Evolutionary conservation across 2,329 filamentous ascomycete genomes (phyloP).

Genomic region (Thielaviopsis punctulata): DNA sequence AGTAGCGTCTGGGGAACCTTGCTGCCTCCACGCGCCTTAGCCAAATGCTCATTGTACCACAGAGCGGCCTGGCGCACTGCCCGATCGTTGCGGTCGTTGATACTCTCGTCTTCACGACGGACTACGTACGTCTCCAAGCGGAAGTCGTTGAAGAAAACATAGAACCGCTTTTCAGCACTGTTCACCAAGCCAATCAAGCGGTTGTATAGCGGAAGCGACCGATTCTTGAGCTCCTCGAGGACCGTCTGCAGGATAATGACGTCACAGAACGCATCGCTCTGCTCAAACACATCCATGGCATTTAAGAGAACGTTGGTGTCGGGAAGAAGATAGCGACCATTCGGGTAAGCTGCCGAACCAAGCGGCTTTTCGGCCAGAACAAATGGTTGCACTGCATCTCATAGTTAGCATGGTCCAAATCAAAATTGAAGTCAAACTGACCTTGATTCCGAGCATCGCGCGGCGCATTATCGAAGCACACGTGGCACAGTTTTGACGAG

Average conservation of each 20-base stretch:
- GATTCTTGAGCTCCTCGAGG: conserved; percentile 85
- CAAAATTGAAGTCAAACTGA: conserved; percentile 23
- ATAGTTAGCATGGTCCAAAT: not conserved
- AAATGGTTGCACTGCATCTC: conserved; percentile 50
- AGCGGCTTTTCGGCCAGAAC: conserved; percentile 79
- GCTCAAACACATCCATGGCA: conserved; percentile 94
- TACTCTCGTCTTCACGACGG: conserved; percentile 59
- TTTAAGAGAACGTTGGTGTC: conserved; percentile 93
- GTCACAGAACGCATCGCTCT: conserved; percentile 81
- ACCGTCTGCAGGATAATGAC: conserved; percentile 95
- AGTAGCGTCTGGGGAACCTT: conserved; percentile 67
- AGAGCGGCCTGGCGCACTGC: conserved; percentile 71
- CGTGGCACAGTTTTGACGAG: conserved; percentile 72
- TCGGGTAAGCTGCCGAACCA: conserved; percentile 63
- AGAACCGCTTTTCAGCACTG: conserved; percentile 92
- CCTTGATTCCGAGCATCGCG: conserved; percentile 62
- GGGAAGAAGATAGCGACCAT: conserved; percentile 85
- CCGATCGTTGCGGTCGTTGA: conserved; percentile 93
- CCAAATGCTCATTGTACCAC: conserved; percentile 80
- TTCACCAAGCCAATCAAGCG: conserved; percentile 78
- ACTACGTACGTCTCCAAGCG: conserved; percentile 75
- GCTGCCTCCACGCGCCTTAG: conserved; percentile 37
- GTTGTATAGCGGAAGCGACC: conserved; percentile 88
- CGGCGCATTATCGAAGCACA: conserved; percentile 58
- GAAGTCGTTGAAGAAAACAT: conserved; percentile 99